Evolutionary conservation across 23 red algal species (phyloP), one percentile per base, ranked within the genome.

Genomic region (Chondrus crispus): DNA sequence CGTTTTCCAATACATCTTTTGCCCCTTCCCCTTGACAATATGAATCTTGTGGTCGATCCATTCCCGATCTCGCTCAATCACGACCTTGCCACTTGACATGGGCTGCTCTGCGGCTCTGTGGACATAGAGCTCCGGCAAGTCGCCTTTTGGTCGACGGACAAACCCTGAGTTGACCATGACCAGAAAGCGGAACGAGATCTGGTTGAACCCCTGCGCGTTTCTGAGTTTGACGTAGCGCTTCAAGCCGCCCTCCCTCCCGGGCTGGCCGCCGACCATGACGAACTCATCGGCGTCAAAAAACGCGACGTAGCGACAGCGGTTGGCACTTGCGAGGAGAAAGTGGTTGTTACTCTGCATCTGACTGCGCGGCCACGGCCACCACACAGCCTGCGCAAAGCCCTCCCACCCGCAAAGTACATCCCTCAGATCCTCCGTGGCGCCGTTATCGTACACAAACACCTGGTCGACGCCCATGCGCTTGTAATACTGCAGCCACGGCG

Each of bases 251-350:
- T 81, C 52, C 24, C 76, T 55, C n/a, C n/a, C n/a, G n/a, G n/a
- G n/a, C n/a, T 28, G 3, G 36, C 52, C 66, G 50, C 81, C 81
- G 64, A 93, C 30, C 68, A 79, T 85, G 2, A 93, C 80, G 76
- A 46, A 93, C 50, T 93, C 90, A 66, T 93, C 90, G 2, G 81
- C 90, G 64, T 93, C 90, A 19, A 75, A 83, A 51, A 93, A 93
- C 12, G 68, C 62, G 4, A 93, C 64, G 57, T 52, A 93, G 33
- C 41, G 42, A 29, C 90, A 93, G 18, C 90, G 77, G 26, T 74
- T 68, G 24, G 37, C 53, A n/a, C 64, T 80, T 14, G 37, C 80
- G 26, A 76, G 36, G 24, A 85, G 66, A 20, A 93, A 85, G 40
- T 84, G 79, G 19, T 55, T 75, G 43, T 74, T 74, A 22, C 52